These are phyloP conservation scores for Candida sanyaensis DNA, from an alignment of 1,139 yeast species.

Conservation along the genomic window DNA sequence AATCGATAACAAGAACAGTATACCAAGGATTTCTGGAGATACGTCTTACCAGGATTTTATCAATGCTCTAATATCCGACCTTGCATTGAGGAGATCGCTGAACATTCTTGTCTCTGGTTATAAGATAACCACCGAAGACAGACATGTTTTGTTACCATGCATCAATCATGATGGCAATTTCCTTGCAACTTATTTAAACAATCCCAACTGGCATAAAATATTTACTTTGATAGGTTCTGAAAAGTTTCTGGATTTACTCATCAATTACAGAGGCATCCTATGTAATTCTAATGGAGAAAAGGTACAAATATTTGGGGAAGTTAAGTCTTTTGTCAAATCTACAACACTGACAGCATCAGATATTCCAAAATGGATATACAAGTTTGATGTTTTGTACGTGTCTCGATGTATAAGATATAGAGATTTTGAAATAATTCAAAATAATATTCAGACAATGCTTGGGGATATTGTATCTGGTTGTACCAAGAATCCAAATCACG, in stretches of 20 bases:
- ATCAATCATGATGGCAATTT: conserved; percentile 4
- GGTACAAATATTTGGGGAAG: conserved; percentile 40
- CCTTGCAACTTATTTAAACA: conserved; percentile 3
- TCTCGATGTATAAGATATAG: neutral
- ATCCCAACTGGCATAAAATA: conserved; percentile 34
- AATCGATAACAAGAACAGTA: neutral
- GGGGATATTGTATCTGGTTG: neutral
- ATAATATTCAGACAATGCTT: neutral
- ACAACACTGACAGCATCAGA: neutral
- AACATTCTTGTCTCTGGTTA: conserved; percentile 31
- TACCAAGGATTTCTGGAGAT: conserved; percentile 6
- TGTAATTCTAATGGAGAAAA: conserved; percentile 14
- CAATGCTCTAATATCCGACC: conserved; percentile 21
- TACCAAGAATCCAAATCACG: neutral
- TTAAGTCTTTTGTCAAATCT: neutral
- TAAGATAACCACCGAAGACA: conserved; percentile 17
- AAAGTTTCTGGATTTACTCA: conserved; percentile 32
- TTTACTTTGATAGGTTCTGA: conserved; percentile 31
- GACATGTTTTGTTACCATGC: neutral
- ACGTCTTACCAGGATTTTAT: conserved; percentile 26
- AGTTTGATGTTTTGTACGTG: conserved; percentile 4
- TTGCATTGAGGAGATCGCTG: conserved; percentile 18
- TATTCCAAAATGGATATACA: conserved; percentile 1
- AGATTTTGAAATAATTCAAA: neutral
- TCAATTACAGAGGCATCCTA: conserved; percentile 28